These are phyloP conservation scores for Karstenula rhodostoma DNA, from an alignment of 2,329 filamentous ascomycete genomes.

Conservation along the genomic window DNA sequence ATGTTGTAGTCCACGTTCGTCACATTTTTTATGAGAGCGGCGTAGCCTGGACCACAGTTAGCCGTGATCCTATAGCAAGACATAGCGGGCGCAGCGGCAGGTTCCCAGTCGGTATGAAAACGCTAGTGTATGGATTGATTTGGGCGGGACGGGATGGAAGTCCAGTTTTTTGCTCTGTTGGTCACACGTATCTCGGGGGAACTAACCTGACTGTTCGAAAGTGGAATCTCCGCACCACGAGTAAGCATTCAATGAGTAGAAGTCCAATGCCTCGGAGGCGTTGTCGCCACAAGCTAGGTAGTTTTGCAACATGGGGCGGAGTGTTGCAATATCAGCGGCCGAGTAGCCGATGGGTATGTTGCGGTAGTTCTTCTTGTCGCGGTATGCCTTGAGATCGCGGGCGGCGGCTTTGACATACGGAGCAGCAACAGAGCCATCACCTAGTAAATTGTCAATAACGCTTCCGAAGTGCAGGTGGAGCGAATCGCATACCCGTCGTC, in stretches of 20 bases:
- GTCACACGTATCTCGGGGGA: background rate
- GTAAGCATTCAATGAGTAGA: slow-evolving; percentile 87
- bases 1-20: slow-evolving; percentile 74
- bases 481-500: slow-evolving; percentile 55
- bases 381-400: slow-evolving; percentile 83
- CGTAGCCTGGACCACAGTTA: slow-evolving; percentile 63
- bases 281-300: slow-evolving; percentile 83
- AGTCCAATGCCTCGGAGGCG: slow-evolving; percentile 73
- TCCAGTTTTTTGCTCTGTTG: too few species aligned
- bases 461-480: background rate
- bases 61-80: background rate
- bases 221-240: slow-evolving; percentile 62
- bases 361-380: slow-evolving; percentile 77
- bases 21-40: slow-evolving; percentile 71
- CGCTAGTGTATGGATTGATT: too few species aligned
- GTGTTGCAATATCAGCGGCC: slow-evolving; percentile 80
- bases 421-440: slow-evolving; percentile 68
- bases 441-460: slow-evolving; percentile 30
- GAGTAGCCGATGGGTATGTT: slow-evolving; percentile 87
- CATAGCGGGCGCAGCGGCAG: too few species aligned
- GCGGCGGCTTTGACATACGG: slow-evolving; percentile 85
- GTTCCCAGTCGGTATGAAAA: too few species aligned
- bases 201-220: slow-evolving; percentile 61
- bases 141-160: background rate
- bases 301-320: slow-evolving; percentile 71